Base-by-base conservation (phyloP, 305 asterid species). In the Fraxinus velutina region DNA sequence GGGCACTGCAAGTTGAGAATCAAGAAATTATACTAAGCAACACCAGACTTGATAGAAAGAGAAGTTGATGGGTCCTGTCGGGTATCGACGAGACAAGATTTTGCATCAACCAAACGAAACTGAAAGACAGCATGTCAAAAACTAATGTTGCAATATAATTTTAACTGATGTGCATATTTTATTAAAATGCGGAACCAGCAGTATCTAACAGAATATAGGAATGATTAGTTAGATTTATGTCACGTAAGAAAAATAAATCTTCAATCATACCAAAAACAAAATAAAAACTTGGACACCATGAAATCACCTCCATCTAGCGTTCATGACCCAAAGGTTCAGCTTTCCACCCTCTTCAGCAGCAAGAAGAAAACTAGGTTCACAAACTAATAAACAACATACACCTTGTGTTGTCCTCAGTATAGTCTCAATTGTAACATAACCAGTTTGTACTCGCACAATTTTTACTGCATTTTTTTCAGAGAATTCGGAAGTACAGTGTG, bases 321-420 rank as follows among this genome's bases (percentile, higher is more conserved):
- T 89, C 98, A 96, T 93, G 86, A 82, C 78, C 99, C 99, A 96
- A 74, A 96, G 83, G 87, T 91, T 88, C 84, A 93, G 92, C 86
- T 88, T 92, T 85, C 98, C 99, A 80, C 90, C 90, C 78, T 89
- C 94, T 80, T 93, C 99, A 77, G 96, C 91, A 84, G 94, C 97
- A 79, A 94, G 89, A 78, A 96, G 95, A 88, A 87, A 86, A 82
- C 85, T 87, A 85, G 97, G 93, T 87, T 83, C 91, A 87, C 97
- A 94, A 78, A 94, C 98, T 84, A 96, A 87, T 79, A 96, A 80
- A 88, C 93, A 91, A 60, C 89, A 57, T 50, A 94, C 90, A 71
- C 77, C 81, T 83, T 86, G 84, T 52, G 84, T 80, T 68, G 94
- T 93, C 83, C 89, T 88, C 86, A 96, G 89, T 85, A 79, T 89